phyloP scores from a whole-genome alignment of 106 monocot genomes.

The Platanthera zijinensis region DNA sequence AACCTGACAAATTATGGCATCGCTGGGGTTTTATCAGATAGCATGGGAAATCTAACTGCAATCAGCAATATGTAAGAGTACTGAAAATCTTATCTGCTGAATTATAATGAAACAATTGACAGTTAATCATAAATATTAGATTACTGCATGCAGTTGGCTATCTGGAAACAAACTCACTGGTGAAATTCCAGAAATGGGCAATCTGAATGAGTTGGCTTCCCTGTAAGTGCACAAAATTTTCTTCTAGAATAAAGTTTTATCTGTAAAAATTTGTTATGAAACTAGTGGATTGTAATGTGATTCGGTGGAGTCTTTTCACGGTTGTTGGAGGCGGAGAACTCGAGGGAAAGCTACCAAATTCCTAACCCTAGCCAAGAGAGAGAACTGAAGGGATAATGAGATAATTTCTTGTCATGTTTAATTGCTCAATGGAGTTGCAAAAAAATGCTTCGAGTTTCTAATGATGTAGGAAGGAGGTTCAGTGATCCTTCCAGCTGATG shows the following conservation, averaged over 20 bases:
- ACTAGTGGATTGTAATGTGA: no score
- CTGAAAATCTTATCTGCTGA: background rate
- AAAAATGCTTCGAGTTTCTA: no score
- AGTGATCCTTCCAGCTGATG: no score
- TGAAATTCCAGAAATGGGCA: conserved; percentile 53
- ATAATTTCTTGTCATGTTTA: no score
- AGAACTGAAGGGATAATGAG: no score
- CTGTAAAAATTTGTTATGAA: no score
- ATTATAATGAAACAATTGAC: background rate
- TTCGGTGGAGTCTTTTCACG: no score
- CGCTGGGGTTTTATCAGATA: conserved; percentile 32
- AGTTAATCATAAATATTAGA: background rate
- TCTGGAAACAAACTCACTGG: conserved; percentile 59
- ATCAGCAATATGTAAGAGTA: conserved; percentile 34
- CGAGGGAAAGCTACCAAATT: no score
- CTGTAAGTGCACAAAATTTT: conserved; percentile 37
- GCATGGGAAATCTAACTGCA: conserved; percentile 38
- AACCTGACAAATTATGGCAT: conserved; percentile 41
- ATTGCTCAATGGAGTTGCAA: no score
- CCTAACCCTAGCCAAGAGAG: no score
- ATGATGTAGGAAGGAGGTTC: no score
- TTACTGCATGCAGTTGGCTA: conserved; percentile 32
- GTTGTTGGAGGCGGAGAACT: no score
- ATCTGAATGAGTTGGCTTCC: conserved; percentile 28
- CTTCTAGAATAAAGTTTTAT: background rate